Conservation (phyloP, 2,329 filamentous ascomycete species). For the Curvularia sp. region DNA sequence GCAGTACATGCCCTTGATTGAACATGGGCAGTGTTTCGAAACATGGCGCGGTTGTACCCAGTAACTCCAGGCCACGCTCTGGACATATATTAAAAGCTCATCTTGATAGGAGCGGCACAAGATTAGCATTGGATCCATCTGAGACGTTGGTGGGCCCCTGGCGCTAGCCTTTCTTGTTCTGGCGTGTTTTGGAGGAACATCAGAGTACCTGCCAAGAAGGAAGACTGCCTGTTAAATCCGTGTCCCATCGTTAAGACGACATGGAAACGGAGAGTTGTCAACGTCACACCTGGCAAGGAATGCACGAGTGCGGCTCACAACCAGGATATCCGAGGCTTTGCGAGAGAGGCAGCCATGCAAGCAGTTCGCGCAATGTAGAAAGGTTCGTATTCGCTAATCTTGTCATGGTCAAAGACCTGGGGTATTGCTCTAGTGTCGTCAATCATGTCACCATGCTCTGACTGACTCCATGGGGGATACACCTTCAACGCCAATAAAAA, state of each 20-base stretch:
- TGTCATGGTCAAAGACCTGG: constrained; percentile 9
- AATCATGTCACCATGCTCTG: constrained; percentile 6
- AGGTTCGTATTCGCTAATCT: constrained; percentile 14
- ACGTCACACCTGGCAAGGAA: not conserved
- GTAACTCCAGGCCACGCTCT: constrained; percentile 4
- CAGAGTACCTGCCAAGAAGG: constrained; percentile 7
- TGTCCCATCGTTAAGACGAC: constrained; percentile 2
- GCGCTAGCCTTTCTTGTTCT: constrained; percentile 3
- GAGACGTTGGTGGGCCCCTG: constrained; percentile 11
- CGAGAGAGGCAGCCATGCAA: not conserved
- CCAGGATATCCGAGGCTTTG: not conserved
- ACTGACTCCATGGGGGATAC: constrained; percentile 8
- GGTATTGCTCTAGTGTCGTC: constrained; percentile 13
- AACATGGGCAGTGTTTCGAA: constrained; percentile 8
- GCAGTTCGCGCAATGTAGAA: constrained; percentile 1
- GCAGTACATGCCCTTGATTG: not conserved
- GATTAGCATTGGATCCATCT: constrained; percentile 9
- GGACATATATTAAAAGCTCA: constrained; percentile 17
- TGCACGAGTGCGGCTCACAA: not conserved
- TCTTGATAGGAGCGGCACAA: constrained; percentile 14
- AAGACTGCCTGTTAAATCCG: constrained; percentile 15
- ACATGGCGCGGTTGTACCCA: constrained; percentile 3
- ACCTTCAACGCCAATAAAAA: constrained; percentile 13
- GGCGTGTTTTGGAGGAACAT: constrained; percentile 10
- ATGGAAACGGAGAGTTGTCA: not conserved